Percentiles rank a stretch among this genome's conserved stretches.
phyloP scores from a whole-genome alignment of 148 eudicot species.

The Nyssa sinensis region DNA sequence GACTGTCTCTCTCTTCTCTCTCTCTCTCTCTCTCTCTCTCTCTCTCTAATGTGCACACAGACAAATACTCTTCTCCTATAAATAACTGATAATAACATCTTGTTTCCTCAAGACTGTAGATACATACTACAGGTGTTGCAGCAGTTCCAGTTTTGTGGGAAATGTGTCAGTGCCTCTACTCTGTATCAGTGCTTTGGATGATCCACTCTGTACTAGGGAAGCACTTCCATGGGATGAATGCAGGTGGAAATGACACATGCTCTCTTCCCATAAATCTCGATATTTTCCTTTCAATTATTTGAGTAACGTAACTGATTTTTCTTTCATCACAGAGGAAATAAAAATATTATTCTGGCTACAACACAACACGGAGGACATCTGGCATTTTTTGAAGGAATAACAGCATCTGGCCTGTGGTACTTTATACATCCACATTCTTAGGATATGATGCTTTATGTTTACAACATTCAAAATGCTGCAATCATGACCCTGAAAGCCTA shows the following conservation, averaged over 20 bases:
- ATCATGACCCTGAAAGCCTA: background rate
- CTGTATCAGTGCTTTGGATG: conserved; percentile 94
- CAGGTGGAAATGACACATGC: conserved; percentile 43
- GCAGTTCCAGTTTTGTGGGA: conserved; percentile 65
- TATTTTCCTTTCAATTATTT: conserved; percentile 4
- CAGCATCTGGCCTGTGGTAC: conserved; percentile 85
- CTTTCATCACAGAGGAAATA: conserved; percentile 55
- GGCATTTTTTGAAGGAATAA: conserved; percentile 84
- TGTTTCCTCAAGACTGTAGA: conserved; percentile 70
- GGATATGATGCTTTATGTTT: background rate
- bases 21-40: conserved; percentile 8
- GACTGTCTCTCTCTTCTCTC: conserved; percentile 6
- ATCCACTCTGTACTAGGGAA: conserved; percentile 87
- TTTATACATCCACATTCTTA: background rate
- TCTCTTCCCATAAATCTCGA: background rate
- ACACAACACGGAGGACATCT: conserved; percentile 91
- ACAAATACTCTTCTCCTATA: background rate
- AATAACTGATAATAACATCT: conserved; percentile 17
- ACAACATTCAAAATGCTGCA: background rate
- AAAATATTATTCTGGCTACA: conserved; percentile 77
- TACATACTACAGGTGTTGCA: conserved; percentile 78
- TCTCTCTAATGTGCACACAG: background rate
- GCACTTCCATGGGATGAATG: conserved; percentile 99
- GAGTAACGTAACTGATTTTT: conserved; percentile 11
- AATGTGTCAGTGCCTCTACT: conserved; percentile 79